Base-by-base conservation (phyloP, 2,329 filamentous ascomycete genomes). In the Penicillium sp. region DNA sequence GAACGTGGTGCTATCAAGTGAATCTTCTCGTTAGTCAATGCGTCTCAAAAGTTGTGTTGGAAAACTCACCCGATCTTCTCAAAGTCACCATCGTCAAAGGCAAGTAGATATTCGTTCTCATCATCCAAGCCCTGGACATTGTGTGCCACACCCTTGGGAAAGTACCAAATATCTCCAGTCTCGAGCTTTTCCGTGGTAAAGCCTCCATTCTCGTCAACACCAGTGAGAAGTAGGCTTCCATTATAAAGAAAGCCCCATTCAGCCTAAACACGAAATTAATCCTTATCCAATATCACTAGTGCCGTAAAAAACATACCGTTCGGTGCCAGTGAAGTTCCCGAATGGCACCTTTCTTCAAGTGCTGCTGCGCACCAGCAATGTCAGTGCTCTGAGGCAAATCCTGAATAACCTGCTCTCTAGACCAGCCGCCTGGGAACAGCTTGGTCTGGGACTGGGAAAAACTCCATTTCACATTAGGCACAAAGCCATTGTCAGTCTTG, bases 391-490 rank as follows among this genome's bases (percentile, higher is more conserved):
- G 69, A 0, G 84, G 83, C 6, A 86, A 65, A 60, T 86, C 84
- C n/a, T 78, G 77, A 39, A 84, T 75, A 44, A 85, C 79, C 58
- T 85, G 81, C 64, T 84, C 77, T 20, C 82, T 74, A 1, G 80
- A 77, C 82, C 82, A 86, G 2, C 84, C 83, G 1, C 82, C 83
- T 22, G 76, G 76, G 42, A 81, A 72, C 28, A 85, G 72, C 20
- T 74, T 74, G 1, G 80, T 82, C 67, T 80, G 82, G 20, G 81
- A 85, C 62, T 85, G 79, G 0, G 81, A 84, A 66, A 86, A 86
- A 43, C 79, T 78, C 83, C 82, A 80, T 62, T 85, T 86, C 55
- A 85, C 69, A 59, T 86, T 86, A 0, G 79, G 78, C 0, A 86
- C 82, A 9, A 76, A 69, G 13, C 83, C 84, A 39, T 72, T 74